These are phyloP conservation scores for Kwoniella pini DNA, from an alignment of 768 basidiomycete species.

Conservation along the genomic window DNA sequence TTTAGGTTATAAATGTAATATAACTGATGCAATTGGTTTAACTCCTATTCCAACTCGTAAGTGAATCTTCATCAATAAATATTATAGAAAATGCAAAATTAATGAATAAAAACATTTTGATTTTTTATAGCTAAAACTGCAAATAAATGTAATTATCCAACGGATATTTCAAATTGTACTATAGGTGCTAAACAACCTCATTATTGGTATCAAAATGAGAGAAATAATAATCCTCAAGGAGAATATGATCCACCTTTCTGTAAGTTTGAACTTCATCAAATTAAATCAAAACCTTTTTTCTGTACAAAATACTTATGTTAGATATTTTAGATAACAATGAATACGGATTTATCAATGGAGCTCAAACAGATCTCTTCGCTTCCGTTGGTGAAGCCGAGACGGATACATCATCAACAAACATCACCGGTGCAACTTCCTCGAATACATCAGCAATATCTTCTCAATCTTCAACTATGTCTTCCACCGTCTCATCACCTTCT, in stretches of 20 bases:
- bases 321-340: conserved; percentile 39
- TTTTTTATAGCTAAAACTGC: conserved; percentile 41
- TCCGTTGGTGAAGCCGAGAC: conserved; percentile 9
- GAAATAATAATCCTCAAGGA: conserved; percentile 48
- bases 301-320: neutral
- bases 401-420: neutral
- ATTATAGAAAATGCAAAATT: too few species aligned
- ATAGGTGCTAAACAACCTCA: conserved; percentile 51
- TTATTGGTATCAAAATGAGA: conserved; percentile 47
- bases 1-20: conserved; percentile 47
- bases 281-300: too few species aligned
- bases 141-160: conserved; percentile 48
- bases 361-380: conserved; percentile 51
- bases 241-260: conserved; percentile 51
- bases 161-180: conserved; percentile 49
- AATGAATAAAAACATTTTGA: too few species aligned
- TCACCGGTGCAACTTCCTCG: neutral
- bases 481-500: neutral
- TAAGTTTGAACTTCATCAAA: conserved; percentile 13
- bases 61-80: too few species aligned
- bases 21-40: conserved; percentile 44
- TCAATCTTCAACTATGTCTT: conserved; percentile 1
- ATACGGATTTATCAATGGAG: conserved; percentile 53
- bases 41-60: conserved; percentile 41
- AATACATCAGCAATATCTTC: too few species aligned